Evolutionary conservation across 371 early-diverging fungal species (phyloP).

Genomic region (Chytridiales sp.): DNA sequence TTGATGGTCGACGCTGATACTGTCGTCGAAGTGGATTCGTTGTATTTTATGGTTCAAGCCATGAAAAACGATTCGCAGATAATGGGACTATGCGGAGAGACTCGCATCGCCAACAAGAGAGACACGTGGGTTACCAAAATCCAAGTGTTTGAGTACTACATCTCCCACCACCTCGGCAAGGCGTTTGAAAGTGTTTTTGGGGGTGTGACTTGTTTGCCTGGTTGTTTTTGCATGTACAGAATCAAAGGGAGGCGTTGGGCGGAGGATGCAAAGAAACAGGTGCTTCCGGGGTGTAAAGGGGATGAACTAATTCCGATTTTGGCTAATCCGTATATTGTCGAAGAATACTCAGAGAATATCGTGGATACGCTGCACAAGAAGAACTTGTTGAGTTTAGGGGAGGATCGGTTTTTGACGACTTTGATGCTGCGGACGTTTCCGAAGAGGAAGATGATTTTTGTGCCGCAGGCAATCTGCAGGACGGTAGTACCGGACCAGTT

Average conservation of each 20-base stretch:
- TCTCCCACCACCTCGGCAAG: slow-evolving; percentile 93
- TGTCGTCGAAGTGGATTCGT: slow-evolving; percentile 68
- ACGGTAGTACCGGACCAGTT: slow-evolving; percentile 93
- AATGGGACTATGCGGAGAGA: slow-evolving; percentile 78
- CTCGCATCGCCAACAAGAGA: slow-evolving; percentile 67
- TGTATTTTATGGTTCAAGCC: slow-evolving; percentile 72
- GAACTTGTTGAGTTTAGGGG: slow-evolving; percentile 96
- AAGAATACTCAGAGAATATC: slow-evolving; percentile 88
- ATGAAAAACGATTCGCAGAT: slow-evolving; percentile 65
- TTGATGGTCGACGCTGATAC: slow-evolving; percentile 98
- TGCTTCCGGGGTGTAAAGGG: background rate
- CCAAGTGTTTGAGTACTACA: slow-evolving; percentile 92
- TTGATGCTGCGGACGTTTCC: slow-evolving; percentile 97
- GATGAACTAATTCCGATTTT: slow-evolving; percentile 65
- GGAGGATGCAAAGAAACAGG: background rate
- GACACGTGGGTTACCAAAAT: slow-evolving; percentile 62
- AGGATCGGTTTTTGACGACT: slow-evolving; percentile 98
- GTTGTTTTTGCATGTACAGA: slow-evolving; percentile 89
- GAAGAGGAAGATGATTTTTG: slow-evolving; percentile 90
- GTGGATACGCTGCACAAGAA: slow-evolving; percentile 98
- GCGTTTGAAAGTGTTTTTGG: slow-evolving; percentile 96
- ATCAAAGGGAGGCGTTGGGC: slow-evolving; percentile 44
- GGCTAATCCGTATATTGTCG: slow-evolving; percentile 87
- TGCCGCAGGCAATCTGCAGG: slow-evolving; percentile 90
- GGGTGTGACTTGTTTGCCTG: slow-evolving; percentile 97